These are phyloP conservation scores for Dipteronia sinensis DNA, from an alignment of 345 rosid species.

Conservation along the genomic window DNA sequence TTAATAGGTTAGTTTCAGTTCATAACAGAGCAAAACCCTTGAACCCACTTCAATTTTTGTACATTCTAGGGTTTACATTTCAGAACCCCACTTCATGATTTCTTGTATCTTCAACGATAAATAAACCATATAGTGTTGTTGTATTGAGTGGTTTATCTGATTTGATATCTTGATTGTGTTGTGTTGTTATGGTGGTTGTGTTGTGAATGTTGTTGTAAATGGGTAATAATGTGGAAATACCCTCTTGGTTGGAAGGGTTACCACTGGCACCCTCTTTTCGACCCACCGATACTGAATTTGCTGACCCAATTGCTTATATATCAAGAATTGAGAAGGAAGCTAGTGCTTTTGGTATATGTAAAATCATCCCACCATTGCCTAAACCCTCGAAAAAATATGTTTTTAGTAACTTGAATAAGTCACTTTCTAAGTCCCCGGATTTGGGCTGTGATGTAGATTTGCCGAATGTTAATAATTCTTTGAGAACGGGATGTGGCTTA, in stretches of 20 bases:
- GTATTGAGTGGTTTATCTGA: conserved; percentile 14
- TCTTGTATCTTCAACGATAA: neutral
- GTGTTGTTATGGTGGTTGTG: conserved; percentile 11
- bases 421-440: conserved; percentile 78
- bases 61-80: conserved; percentile 47
- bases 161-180: neutral
- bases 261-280: conserved; percentile 89
- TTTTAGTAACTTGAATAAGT: conserved; percentile 74
- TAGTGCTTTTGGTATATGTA: conserved; percentile 90
- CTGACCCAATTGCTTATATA: conserved; percentile 97
- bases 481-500: conserved; percentile 32
- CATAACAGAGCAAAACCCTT: neutral
- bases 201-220: conserved; percentile 35
- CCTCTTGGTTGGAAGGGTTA: conserved; percentile 83
- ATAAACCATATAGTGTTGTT: conserved; percentile 6
- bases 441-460: conserved; percentile 47
- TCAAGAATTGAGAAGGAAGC: conserved; percentile 98
- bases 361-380: conserved; percentile 93
- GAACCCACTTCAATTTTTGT: conserved; percentile 7
- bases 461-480: conserved; percentile 31
- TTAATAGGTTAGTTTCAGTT: conserved; percentile 20
- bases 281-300: conserved; percentile 97
- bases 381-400: conserved; percentile 91
- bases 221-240: conserved; percentile 83
- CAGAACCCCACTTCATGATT: conserved; percentile 8